Base-by-base conservation (phyloP, 345 rosid genomes). In the Combretum micranthum region DNA sequence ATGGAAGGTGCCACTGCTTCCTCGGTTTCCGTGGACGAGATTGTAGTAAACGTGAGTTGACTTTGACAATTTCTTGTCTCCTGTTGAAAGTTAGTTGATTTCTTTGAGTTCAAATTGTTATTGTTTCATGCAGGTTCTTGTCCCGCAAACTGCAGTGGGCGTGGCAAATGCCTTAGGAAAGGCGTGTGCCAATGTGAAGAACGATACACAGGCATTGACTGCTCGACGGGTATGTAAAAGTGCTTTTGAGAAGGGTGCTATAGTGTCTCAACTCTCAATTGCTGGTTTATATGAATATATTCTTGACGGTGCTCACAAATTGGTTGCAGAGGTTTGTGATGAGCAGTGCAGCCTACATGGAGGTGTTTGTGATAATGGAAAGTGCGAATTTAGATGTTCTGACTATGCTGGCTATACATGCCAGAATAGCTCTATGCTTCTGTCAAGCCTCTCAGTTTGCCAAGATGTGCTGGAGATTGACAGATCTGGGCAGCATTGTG, bases 301-400 rank as follows among this genome's bases (percentile, higher is more conserved):
- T 32, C 9, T 32, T 32, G 9, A 32, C 39, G 9, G 18, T 39
- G 11, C 16, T 60, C 37, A 19, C 21, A 14, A 43, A 63, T 51
- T 45, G 25, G 50, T 61, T 66, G 72, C 92, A 93, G 99, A 90
- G 70, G 87, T 83, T 47, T 93, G 99, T 20, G 96, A 93, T 39
- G 99, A 93, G 64, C 99, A 93, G 55, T 93, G 99, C 77, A 93
- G 97, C 65, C 88, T 93, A 16, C 99, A 93, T 44, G 97, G 99
- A 25, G 99, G 99, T 56, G 99, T 93, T n/a, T 93, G 99, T 67
- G 99, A 93, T 62, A 85, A 93, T 48, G 99, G 99, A 45, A 95
- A 87, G 72, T 93, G 99, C 20, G 99, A 93, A 68, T 93, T 93
- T 59, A 91, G 97, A 32, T 93, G 99, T 89, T 93, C 99, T 13